phyloP scores from a whole-genome alignment of 2,329 filamentous ascomycete species.

The Pseudovirgaria hyperparasitica region DNA sequence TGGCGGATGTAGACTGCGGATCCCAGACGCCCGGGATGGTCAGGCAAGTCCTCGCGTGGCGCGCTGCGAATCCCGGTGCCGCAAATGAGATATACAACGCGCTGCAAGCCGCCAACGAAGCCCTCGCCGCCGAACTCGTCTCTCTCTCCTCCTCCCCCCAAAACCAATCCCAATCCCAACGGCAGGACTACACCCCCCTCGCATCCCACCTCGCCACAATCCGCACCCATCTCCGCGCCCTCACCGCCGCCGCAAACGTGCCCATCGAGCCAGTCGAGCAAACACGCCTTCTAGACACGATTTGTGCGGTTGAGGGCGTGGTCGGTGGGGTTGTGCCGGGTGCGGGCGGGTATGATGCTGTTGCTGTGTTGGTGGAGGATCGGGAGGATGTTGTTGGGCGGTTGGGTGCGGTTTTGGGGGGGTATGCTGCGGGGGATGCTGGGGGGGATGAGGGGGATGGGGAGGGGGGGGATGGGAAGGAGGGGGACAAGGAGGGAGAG shows the following conservation, averaged over 20 bases:
- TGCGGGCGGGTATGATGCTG: slow-evolving; percentile 85
- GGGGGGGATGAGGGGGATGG: slow-evolving; percentile 38
- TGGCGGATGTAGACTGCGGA: slow-evolving; percentile 94
- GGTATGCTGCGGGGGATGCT: too few species aligned
- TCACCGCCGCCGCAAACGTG: slow-evolving; percentile 62
- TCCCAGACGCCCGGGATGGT: slow-evolving; percentile 94
- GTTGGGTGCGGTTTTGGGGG: slow-evolving; percentile 49
- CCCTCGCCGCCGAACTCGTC: slow-evolving; percentile 52
- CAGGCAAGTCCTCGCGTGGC: slow-evolving; percentile 78
- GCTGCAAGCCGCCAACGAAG: slow-evolving; percentile 63
- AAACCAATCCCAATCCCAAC: too few species aligned
- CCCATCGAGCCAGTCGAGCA: slow-evolving; percentile 84
- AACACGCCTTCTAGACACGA: slow-evolving; percentile 69
- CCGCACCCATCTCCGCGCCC: slow-evolving; percentile 53
- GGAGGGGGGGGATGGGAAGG: slow-evolving; percentile 27
- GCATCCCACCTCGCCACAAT: slow-evolving; percentile 38
- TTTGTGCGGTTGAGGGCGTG: slow-evolving; percentile 61
- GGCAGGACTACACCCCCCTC: slow-evolving; percentile 36
- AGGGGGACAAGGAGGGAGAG: slow-evolving; percentile 50
- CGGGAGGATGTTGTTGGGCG: slow-evolving; percentile 48
- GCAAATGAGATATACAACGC: slow-evolving; percentile 61
- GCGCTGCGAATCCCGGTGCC: slow-evolving; percentile 48
- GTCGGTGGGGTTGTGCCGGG: slow-evolving; percentile 87
- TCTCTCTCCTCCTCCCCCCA: too few species aligned
- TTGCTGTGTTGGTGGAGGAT: slow-evolving; percentile 68